A percentile compares a stretch with the other conserved stretches of the same genome.
Conservation (phyloP, 352 stramenopile species). For the Elongisporangium undulatum region DNA sequence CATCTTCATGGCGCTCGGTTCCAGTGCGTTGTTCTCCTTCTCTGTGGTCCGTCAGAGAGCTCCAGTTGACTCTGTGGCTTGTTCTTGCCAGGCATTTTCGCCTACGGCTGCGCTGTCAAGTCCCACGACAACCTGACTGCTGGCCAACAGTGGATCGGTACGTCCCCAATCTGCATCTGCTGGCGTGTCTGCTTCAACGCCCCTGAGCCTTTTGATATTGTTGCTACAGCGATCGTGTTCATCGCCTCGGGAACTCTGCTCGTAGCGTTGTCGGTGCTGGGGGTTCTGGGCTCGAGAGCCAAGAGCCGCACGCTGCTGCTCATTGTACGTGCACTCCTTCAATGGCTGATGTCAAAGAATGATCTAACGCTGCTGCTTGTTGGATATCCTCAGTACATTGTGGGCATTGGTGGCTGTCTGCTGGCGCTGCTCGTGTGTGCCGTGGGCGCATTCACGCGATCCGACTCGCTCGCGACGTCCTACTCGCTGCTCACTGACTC, state of each 20-base stretch:
- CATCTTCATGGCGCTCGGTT: constrained; percentile 60
- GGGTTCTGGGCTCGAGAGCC: constrained; percentile 56
- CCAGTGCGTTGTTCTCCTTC: constrained; percentile 8
- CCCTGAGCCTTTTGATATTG: neutral
- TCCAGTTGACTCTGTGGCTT: neutral
- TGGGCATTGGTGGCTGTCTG: constrained; percentile 60
- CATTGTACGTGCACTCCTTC: constrained; percentile 40
- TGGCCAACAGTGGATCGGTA: constrained; percentile 75
- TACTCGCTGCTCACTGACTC: constrained; percentile 23
- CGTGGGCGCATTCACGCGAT: constrained; percentile 62
- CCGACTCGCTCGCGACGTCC: constrained; percentile 42
- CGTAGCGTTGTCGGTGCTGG: constrained; percentile 57
- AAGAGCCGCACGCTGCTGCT: constrained; percentile 78
- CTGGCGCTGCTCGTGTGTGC: constrained; percentile 58
- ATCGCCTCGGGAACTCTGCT: constrained; percentile 66
- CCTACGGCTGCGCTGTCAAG: constrained; percentile 53
- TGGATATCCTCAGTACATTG: constrained; percentile 43
- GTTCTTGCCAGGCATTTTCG: constrained; percentile 31
- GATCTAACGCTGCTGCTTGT: constrained; percentile 2
- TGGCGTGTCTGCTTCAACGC: neutral
- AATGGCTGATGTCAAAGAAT: neutral
- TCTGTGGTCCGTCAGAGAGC: neutral
- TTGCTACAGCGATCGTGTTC: constrained; percentile 49
- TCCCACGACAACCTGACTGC: constrained; percentile 58
- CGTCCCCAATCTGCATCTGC: neutral